Conservation (phyloP, 805 yeast genomes). For the Candida arabinofermentans region DNA sequence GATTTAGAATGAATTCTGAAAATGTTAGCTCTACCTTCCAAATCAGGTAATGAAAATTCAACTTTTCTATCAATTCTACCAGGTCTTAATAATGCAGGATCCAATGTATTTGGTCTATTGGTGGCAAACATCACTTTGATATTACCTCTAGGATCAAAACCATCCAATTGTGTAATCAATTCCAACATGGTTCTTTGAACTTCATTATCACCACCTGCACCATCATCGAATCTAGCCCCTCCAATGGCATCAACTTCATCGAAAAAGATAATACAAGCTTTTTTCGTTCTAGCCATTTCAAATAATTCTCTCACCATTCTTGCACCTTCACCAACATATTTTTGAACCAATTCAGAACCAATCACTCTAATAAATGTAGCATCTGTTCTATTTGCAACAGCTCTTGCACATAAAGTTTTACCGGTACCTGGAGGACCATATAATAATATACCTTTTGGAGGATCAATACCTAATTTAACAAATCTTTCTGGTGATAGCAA, state of each 20-base stretch:
- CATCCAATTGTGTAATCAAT: conserved; percentile 94
- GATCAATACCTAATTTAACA: conserved; percentile 95
- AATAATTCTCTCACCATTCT: conserved; percentile 98
- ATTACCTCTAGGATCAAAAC: conserved; percentile 98
- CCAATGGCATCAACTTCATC: conserved; percentile 99
- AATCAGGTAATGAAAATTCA: conserved; percentile 92
- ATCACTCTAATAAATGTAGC: conserved; percentile 98
- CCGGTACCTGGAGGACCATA: conserved; percentile 99
- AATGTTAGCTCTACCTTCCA: conserved; percentile 97
- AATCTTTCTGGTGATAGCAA: conserved; percentile 93
- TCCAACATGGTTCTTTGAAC: conserved; percentile 99
- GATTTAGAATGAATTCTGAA: conserved; percentile 96
- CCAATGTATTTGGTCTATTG: conserved; percentile 95
- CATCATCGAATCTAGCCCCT: conserved; percentile 99
- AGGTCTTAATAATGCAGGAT: conserved; percentile 96
- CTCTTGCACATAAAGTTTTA: conserved; percentile 96
- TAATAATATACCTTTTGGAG: conserved; percentile 94
- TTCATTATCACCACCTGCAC: conserved; percentile 99
- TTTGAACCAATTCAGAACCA: conserved; percentile 97
- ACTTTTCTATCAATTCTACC: conserved; percentile 99
- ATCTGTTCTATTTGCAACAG: conserved; percentile 98
- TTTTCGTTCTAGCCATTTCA: conserved; percentile 98
- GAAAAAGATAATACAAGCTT: conserved; percentile 95
- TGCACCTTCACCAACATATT: conserved; percentile 99
- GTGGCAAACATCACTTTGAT: conserved; percentile 99